Base-by-base conservation (phyloP, 345 rosid genomes). In the Trapa bicornis region DNA sequence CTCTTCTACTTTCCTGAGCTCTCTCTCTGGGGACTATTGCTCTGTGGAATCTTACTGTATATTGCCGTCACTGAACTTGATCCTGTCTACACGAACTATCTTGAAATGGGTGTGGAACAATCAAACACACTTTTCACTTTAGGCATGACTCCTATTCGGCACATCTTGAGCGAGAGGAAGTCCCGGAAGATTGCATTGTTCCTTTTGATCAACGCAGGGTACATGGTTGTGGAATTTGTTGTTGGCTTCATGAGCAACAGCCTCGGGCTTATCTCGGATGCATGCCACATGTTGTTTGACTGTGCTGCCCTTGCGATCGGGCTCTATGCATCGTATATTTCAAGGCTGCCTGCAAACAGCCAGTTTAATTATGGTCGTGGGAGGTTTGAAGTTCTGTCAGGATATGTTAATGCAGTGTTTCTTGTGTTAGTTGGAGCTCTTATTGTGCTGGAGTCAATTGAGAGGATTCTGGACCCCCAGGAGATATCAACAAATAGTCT, bases 251-350 rank as follows among this genome's bases (percentile, higher is more conserved):
- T 93, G 98, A 87, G 96, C 79, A 93, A 93, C 65, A 93, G 97
- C 83, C 92, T 93, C 74, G 98, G 98, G 52, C 75, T 93, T 80
- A 88, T 93, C 76, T 93, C 98, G 0, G 97, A 93, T 71, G 97
- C 98, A 17, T 93, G 97, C 70, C 97, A 93, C 60, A 93, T 93
- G 98, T 71, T 93, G 92, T 93, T 93, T 81, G 98, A 93, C 76
- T 93, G 98, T 80, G 97, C 97, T 74, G 98, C 98, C 64, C 75
- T 93, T 79, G 97, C 96, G 0, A 87, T 93, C 72, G 98, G 97
- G 62, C 71, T 93, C 3, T 90, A 93, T 71, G 98, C 98, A 39
- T 93, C 97, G 0, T 93, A 93, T 70, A 90, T 93, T 72, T 87
- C 98, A 0, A 86, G 91, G 29, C 81, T 93, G 71, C 98, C 98